Evolutionary conservation across 2,329 filamentous ascomycete species (phyloP).

Genomic region (Venturia oleaginea): DNA sequence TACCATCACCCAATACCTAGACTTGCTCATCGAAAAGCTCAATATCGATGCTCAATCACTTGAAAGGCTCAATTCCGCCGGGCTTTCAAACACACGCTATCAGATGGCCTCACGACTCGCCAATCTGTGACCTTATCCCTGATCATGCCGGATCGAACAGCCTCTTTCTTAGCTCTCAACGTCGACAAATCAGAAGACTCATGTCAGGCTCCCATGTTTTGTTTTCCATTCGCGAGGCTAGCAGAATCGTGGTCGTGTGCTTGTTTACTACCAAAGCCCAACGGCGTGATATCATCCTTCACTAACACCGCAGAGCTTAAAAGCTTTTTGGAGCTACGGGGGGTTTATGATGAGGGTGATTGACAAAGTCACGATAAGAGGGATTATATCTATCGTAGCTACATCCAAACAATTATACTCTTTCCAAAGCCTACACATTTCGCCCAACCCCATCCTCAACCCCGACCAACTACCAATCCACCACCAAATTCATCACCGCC

Average conservation of each 20-base stretch:
- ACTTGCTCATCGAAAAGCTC: no score
- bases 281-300: constrained; percentile 4
- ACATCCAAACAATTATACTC: background rate
- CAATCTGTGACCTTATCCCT: background rate
- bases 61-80: no score
- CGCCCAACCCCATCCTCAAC: background rate
- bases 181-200: background rate
- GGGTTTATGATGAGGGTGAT: background rate
- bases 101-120: background rate
- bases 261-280: background rate
- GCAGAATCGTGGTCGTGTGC: background rate
- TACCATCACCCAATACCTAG: no score
- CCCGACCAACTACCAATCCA: background rate
- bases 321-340: no score
- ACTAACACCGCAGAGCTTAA: background rate
- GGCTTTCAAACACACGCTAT: no score
- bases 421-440: background rate
- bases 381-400: background rate
- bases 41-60: no score
- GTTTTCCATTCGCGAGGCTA: background rate
- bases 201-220: background rate
- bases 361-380: background rate
- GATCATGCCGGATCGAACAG: background rate
- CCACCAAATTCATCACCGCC: background rate
- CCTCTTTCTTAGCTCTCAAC: background rate